Percentiles rank a stretch among this genome's conserved stretches.
These are phyloP conservation scores for Fraxinus velutina DNA, from an alignment of 305 asterid genomes.

Conservation along the genomic window DNA sequence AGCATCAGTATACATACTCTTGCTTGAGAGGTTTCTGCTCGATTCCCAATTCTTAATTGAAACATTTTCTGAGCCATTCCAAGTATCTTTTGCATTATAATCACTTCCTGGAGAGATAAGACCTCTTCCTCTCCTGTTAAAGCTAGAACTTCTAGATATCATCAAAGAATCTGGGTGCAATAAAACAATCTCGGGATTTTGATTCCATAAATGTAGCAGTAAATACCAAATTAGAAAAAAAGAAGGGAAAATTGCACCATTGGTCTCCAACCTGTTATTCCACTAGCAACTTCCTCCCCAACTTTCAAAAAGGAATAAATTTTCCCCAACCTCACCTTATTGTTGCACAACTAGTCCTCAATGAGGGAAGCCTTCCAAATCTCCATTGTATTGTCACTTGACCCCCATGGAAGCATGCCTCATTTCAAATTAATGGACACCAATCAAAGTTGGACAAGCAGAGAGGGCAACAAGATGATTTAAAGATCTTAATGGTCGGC, in stretches of 20 bases:
- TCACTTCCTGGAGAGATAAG: constrained; percentile 68
- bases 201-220: not conserved
- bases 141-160: constrained; percentile 59
- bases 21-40: constrained; percentile 44
- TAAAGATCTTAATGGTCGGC: not conserved
- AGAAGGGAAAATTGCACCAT: not conserved
- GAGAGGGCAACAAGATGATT: not conserved
- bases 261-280: not conserved
- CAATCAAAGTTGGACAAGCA: not conserved
- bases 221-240: constrained; percentile 7
- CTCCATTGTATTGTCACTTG: not conserved
- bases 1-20: constrained; percentile 35
- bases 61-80: constrained; percentile 45
- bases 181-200: constrained; percentile 14
- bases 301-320: not conserved
- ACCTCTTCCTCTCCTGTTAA: constrained; percentile 68
- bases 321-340: not conserved
- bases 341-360: not conserved
- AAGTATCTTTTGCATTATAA: constrained; percentile 55
- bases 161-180: constrained; percentile 53
- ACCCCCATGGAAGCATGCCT: not conserved
- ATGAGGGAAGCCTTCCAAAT: not conserved
- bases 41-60: constrained; percentile 47
- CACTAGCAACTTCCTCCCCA: not conserved
- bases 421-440: not conserved